These are phyloP conservation scores for Leccinum arenicola DNA, from an alignment of 768 basidiomycete genomes.

Conservation along the genomic window DNA sequence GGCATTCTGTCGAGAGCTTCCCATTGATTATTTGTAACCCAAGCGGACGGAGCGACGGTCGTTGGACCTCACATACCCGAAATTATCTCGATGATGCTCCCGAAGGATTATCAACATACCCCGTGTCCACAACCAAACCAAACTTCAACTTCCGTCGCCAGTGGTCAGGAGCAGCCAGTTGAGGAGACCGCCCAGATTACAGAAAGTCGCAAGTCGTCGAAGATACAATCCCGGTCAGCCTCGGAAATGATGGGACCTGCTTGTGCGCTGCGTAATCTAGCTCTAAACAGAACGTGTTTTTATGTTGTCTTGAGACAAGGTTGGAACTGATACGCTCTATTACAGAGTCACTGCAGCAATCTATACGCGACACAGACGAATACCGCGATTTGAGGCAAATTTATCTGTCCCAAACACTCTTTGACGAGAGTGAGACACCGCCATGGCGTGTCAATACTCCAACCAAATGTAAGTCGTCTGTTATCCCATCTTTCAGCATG, in stretches of 20 bases:
- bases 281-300: slow-evolving; percentile 12
- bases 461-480: not conserved
- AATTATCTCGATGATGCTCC: not conserved
- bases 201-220: not conserved
- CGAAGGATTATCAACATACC: not conserved
- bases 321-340: not conserved
- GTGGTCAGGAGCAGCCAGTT: too few species aligned
- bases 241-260: slow-evolving; percentile 25
- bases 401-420: not conserved
- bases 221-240: slow-evolving; percentile 5
- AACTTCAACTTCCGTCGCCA: not conserved
- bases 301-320: not conserved
- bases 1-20: not conserved
- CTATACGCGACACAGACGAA: not conserved
- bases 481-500: not conserved
- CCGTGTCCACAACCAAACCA: not conserved
- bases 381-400: not conserved
- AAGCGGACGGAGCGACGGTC: not conserved
- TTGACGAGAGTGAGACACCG: not conserved
- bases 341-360: not conserved
- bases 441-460: not conserved
- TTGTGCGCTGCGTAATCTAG: slow-evolving; percentile 22
- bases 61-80: not conserved
- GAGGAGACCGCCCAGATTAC: too few species aligned
- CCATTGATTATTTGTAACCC: not conserved